phyloP scores from a whole-genome alignment of 441 rosid species.

The Raphanus hybrid region DNA sequence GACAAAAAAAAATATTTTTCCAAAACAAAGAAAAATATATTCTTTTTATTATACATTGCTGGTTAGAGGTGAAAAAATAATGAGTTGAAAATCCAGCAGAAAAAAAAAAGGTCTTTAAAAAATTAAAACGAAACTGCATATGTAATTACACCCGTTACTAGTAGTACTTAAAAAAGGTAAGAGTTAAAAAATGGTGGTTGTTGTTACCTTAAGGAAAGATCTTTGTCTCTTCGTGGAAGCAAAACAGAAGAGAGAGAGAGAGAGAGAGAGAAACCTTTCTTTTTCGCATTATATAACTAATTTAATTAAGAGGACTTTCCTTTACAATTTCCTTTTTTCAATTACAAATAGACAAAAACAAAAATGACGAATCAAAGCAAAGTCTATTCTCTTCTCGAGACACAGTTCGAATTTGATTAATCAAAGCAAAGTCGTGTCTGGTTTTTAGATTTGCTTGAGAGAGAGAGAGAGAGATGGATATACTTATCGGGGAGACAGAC shows the following conservation, averaged over 20 bases:
- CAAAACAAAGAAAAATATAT: too few species aligned
- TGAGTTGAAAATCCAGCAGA: too few species aligned
- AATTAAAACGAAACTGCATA: too few species aligned
- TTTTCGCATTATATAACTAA: background rate
- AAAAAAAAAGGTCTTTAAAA: too few species aligned
- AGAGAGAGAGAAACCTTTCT: background rate
- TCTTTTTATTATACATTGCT: too few species aligned
- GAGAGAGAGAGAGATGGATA: slow-evolving; percentile 18
- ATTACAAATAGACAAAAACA: background rate
- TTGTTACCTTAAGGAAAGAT: background rate
- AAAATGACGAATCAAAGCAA: background rate
- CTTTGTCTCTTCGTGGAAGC: background rate
- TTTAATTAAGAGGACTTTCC: background rate
- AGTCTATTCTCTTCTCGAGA: background rate
- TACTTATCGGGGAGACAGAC: slow-evolving; percentile 21
- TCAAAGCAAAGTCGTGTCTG: background rate
- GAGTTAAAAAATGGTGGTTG: background rate
- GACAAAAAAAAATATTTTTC: too few species aligned
- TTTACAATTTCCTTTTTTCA: background rate
- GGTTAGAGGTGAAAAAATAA: too few species aligned
- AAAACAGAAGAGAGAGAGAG: background rate
- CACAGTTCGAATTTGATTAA: background rate
- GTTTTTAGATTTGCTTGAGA: too few species aligned
- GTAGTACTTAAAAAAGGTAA: too few species aligned
- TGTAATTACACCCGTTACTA: too few species aligned